Percentiles rank a stretch among this genome's conserved stretches.
Evolutionary conservation across 768 basidiomycete species (phyloP).

Genomic region (Nevesoporus exiguus): DNA sequence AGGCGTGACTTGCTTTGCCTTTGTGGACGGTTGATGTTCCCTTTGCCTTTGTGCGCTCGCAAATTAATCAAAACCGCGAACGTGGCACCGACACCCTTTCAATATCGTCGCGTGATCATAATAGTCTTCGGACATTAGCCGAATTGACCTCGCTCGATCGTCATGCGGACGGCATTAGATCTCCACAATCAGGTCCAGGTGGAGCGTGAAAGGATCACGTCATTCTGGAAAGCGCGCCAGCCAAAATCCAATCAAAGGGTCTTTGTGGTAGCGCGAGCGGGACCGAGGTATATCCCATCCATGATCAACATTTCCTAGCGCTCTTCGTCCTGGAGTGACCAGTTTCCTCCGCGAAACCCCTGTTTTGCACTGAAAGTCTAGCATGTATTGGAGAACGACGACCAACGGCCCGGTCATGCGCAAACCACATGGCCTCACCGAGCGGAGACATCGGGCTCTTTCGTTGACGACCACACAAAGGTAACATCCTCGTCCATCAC

Average conservation of each 20-base stretch:
- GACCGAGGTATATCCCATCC: background rate
- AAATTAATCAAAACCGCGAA: background rate
- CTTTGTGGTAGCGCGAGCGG: background rate
- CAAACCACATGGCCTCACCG: background rate
- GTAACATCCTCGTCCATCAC: constrained; percentile 3
- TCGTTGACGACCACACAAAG: constrained; percentile 4
- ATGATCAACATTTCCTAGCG: too few relatives aligned
- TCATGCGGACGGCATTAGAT: background rate
- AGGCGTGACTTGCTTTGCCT: constrained; percentile 11
- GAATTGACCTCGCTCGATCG: background rate
- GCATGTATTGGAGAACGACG: background rate
- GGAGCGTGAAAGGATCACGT: background rate
- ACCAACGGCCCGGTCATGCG: background rate
- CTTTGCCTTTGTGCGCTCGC: constrained; percentile 15
- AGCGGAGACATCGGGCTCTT: background rate
- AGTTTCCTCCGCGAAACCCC: background rate
- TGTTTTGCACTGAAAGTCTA: background rate
- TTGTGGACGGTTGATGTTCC: background rate
- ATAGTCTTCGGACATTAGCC: background rate
- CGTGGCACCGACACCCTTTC: constrained; percentile 4
- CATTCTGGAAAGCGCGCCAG: background rate
- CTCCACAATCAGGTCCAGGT: background rate
- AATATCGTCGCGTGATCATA: background rate
- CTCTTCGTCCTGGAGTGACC: too few relatives aligned
- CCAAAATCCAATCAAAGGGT: background rate